Conservation (phyloP, 768 basidiomycete species). For the Tulasnella sp. region DNA sequence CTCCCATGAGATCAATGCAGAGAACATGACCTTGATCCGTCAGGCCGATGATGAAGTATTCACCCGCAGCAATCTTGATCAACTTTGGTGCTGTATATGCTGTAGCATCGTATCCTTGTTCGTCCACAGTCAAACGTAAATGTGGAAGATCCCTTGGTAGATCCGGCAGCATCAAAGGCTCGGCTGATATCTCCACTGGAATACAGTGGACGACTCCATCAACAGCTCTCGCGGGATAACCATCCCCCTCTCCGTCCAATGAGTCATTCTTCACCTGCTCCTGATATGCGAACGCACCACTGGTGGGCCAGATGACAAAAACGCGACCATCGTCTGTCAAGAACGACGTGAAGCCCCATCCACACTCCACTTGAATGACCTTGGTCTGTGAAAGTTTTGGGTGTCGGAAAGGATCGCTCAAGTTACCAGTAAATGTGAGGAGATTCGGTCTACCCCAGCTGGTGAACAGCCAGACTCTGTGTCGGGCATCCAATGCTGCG, state of each 20-base stretch:
- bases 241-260: constrained; percentile 17
- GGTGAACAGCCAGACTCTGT: constrained; percentile 58
- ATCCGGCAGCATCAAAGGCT: constrained; percentile 46
- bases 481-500: constrained; percentile 44
- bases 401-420: constrained; percentile 25
- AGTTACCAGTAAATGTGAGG: constrained; percentile 18
- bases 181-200: constrained; percentile 41
- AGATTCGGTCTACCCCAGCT: constrained; percentile 70
- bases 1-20: constrained; percentile 33
- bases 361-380: constrained; percentile 51
- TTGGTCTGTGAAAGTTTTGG: constrained; percentile 30
- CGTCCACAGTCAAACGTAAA: constrained; percentile 26
- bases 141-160: constrained; percentile 46
- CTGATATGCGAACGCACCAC: constrained; percentile 27
- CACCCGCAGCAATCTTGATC: constrained; percentile 70
- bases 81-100: constrained; percentile 29
- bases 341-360: constrained; percentile 66
- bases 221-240: constrained; percentile 29
- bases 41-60: constrained; percentile 59
- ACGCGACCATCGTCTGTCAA: constrained; percentile 61
- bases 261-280: constrained; percentile 36
- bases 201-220: constrained; percentile 42
- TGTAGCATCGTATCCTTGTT: constrained; percentile 17
- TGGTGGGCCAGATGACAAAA: constrained; percentile 58
- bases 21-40: constrained; percentile 71